phyloP scores from a whole-genome alignment of 139 green algal genomes.

The Asterochloris sp. region DNA sequence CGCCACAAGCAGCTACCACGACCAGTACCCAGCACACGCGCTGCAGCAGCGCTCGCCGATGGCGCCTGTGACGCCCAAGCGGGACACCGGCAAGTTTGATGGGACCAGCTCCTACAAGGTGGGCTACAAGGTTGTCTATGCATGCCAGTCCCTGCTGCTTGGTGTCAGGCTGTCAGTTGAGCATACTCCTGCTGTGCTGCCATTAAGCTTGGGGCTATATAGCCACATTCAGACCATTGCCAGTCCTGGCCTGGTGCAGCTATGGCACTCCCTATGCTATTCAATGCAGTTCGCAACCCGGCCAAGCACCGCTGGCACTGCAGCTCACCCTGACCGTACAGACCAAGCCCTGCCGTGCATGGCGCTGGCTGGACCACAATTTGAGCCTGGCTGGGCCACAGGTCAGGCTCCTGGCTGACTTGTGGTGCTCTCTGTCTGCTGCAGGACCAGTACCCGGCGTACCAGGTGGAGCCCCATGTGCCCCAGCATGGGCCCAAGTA shows the following conservation, averaged over 20 bases:
- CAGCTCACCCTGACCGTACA: no score
- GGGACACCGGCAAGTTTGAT: slow-evolving; percentile 21
- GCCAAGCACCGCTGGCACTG: no score
- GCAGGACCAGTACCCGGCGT: slow-evolving; percentile 19
- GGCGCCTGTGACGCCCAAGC: not conserved
- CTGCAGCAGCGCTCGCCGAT: slow-evolving; percentile 3
- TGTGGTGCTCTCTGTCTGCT: not conserved
- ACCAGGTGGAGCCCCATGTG: slow-evolving; percentile 3
- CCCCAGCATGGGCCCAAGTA: slow-evolving; percentile 7
- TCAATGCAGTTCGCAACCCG: no score
- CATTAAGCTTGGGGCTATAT: no score
- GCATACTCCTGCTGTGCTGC: no score
- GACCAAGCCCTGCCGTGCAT: no score
- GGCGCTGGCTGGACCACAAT: no score
- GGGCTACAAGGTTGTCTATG: not conserved
- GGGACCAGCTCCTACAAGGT: slow-evolving; percentile 14
- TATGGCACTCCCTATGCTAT: no score
- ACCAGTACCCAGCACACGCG: slow-evolving; percentile 16
- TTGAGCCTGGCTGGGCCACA: no score
- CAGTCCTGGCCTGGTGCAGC: no score
- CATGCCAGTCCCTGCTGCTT: not conserved
- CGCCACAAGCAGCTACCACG: slow-evolving; percentile 12
- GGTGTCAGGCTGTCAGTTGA: not conserved
- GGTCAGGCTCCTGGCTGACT: no score
- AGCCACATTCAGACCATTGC: no score